Evolutionary conservation across 2,329 filamentous ascomycete genomes (phyloP), one percentile per base, ranked within the genome.

Genomic region (Curvularia sp.): DNA sequence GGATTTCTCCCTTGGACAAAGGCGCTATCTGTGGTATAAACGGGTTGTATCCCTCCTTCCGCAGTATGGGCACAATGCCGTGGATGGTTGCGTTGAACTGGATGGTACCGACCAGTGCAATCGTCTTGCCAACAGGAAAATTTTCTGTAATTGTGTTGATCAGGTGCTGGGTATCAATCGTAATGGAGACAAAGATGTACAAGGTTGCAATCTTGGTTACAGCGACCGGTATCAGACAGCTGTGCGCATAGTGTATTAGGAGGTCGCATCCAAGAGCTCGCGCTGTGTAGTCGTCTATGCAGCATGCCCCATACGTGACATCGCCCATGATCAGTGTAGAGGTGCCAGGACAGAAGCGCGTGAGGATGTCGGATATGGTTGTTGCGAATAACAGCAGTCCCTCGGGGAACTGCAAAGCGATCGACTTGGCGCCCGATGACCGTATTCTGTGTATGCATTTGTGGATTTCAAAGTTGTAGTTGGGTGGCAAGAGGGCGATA

Each of bases 301-400:
- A 99, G 81, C 95, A 99, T 21, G 95, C 95, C 63, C 95, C 95
- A 76, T 99, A 99, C 1, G 95, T 99, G 42, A 99, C 95, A 75
- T 99, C 95, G 60, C 95, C 95, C 95, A 99, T 99, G 77, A 99
- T 99, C 53, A 98, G 83, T 1, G 94, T 98, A 75, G 96, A 92
- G 39, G 90, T 89, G 1, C 91, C 93, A 0, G 92, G 90, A 73
- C 95, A 99, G 80, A 99, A 99, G 74, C 93, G 90, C 0, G 91
- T 92, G 47, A 99, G 82, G 69, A 99, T 98, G 75, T 99, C 95
- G 3, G 95, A 97, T 67, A 99, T 94, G 34, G 95, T 99, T 25
- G 95, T 98, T 21, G 95, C 95, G 75, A 99, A 99, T 55, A 99
- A 83, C 27, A 99, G 86, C 1, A 99, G 84, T 1, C 95, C 95